Evolutionary conservation across 805 yeast genomes (phyloP).

Genomic region (Metschnikowia reukaufii): DNA sequence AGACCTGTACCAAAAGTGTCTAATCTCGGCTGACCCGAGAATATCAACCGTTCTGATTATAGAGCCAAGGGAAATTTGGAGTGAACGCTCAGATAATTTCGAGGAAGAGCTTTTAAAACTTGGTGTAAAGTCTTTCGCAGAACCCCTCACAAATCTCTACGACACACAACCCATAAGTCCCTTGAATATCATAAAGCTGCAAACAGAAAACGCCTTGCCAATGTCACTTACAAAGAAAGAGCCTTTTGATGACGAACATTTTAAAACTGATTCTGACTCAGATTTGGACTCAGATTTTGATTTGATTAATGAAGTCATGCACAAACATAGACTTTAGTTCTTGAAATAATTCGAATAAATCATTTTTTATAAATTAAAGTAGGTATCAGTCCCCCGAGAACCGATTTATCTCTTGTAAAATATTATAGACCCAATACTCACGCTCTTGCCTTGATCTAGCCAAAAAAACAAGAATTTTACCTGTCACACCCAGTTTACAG

Average conservation of each 20-base stretch:
- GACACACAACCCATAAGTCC: conserved; percentile 11
- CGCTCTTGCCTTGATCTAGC: conserved; percentile 80
- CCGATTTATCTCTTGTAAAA: conserved; percentile 47
- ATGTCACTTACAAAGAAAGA: neutral
- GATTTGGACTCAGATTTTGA: conserved; percentile 23
- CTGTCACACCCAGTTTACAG: conserved; percentile 62
- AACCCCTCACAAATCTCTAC: neutral
- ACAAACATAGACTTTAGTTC: conserved; percentile 2
- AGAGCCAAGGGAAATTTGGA: conserved; percentile 13
- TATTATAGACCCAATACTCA: conserved; percentile 71
- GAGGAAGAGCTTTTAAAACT: conserved; percentile 14
- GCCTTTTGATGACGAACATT: neutral
- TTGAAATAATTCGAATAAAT: neutral
- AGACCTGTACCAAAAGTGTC: neutral
- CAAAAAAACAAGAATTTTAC: conserved; percentile 70
- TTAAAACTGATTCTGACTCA: conserved; percentile 15
- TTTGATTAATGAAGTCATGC: conserved; percentile 17
- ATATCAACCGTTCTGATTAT: conserved; percentile 9
- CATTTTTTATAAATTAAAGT: too few species aligned
- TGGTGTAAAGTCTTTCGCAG: conserved; percentile 10
- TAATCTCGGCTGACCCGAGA: conserved; percentile 1
- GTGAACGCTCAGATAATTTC: conserved; percentile 4
- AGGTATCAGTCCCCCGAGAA: conserved; percentile 2
- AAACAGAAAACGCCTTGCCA: neutral
- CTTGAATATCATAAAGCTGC: conserved; percentile 7